phyloP scores from a whole-genome alignment of 2,329 filamentous ascomycete species.

The Aspergillus nomiae region DNA sequence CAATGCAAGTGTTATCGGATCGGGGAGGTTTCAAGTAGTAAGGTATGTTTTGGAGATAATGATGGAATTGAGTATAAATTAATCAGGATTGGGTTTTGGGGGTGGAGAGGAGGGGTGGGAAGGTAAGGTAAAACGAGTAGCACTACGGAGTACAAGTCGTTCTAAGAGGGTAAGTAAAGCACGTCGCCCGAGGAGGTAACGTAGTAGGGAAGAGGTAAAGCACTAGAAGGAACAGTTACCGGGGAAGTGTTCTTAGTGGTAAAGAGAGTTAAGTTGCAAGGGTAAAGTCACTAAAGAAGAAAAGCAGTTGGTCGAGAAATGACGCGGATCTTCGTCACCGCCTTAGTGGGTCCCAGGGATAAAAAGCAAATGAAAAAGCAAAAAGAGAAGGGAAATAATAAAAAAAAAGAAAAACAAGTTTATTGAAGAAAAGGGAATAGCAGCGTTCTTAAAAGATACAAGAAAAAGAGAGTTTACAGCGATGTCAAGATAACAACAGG shows the following conservation, averaged over 20 bases:
- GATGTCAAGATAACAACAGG: neutral
- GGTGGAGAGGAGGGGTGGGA: slow-evolving; percentile 1
- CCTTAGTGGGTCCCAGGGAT: slow-evolving; percentile 14
- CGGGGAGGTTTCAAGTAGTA: neutral
- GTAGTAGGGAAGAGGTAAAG: slow-evolving; percentile 4
- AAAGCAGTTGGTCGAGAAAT: slow-evolving; percentile 12
- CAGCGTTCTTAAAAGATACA: neutral
- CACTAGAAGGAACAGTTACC: slow-evolving; percentile 11
- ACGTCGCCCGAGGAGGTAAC: too few species aligned
- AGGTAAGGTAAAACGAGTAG: neutral
- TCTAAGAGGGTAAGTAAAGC: neutral
- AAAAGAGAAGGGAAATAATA: neutral
- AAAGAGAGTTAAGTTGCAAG: slow-evolving; percentile 11
- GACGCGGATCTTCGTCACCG: slow-evolving; percentile 28
- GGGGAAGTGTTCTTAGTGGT: slow-evolving; percentile 6
- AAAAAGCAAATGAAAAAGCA: neutral
- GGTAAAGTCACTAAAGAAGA: slow-evolving; percentile 8
- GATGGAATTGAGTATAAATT: neutral
- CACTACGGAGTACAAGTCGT: neutral
- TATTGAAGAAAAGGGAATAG: neutral
- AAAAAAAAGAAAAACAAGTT: neutral
- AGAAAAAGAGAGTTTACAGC: neutral
- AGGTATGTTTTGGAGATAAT: neutral
- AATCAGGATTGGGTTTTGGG: neutral
- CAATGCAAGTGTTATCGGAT: slow-evolving; percentile 10